phyloP scores from a whole-genome alignment of 495 filamentous ascomycete species.

The Daldinia vernicosa region DNA sequence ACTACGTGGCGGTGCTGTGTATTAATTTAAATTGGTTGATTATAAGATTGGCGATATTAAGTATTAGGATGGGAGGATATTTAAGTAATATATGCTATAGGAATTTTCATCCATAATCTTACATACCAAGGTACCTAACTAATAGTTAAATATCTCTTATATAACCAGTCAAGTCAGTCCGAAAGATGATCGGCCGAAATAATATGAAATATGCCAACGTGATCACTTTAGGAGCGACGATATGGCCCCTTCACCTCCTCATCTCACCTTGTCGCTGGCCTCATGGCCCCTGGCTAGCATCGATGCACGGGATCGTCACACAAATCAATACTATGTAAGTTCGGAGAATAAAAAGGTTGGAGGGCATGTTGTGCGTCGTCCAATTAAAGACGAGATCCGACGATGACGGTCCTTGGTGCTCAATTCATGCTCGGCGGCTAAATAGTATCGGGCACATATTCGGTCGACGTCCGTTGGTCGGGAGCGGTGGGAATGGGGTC shows the following conservation, averaged over 20 bases:
- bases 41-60: neutral
- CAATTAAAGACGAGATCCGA: constrained; percentile 16
- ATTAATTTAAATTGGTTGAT: neutral
- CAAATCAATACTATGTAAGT: constrained; percentile 1
- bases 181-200: constrained; percentile 1
- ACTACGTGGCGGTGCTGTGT: neutral
- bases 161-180: neutral
- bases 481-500: neutral
- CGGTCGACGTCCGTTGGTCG: constrained; percentile 18
- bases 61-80: neutral
- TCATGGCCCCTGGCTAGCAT: constrained; percentile 7
- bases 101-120: neutral
- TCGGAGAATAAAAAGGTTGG: constrained; percentile 13
- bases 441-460: constrained; percentile 2
- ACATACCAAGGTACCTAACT: neutral
- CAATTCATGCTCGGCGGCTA: constrained; percentile 16
- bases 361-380: neutral
- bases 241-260: constrained; percentile 15
- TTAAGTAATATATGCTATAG: neutral
- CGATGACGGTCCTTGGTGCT: constrained; percentile 4
- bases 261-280: constrained; percentile 1
- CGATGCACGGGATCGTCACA: constrained; percentile 32
- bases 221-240: constrained; percentile 9
- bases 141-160: no score
- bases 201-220: constrained; percentile 8